Percentiles rank a stretch among this genome's conserved stretches.
These are phyloP conservation scores for Annulohypoxylon bovei DNA, from an alignment of 495 filamentous ascomycete genomes.

Conservation along the genomic window DNA sequence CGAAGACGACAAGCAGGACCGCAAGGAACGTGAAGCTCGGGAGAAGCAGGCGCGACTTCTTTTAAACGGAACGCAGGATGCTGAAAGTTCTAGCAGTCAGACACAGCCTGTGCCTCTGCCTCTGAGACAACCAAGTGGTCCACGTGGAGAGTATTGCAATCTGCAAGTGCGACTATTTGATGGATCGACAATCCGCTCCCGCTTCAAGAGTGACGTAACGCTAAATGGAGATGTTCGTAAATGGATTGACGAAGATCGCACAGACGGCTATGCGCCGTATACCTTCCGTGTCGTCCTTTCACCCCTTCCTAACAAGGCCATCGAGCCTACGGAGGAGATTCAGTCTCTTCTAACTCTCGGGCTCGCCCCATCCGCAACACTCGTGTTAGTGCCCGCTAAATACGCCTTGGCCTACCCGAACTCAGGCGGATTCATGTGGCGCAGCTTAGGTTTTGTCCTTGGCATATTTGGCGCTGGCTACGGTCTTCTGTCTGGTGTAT, in stretches of 20 bases:
- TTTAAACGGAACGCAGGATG: slow-evolving; percentile 6
- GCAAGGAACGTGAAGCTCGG: slow-evolving; percentile 61
- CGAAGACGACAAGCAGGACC: slow-evolving; percentile 73
- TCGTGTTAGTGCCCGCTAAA: slow-evolving; percentile 80
- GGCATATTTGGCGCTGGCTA: slow-evolving; percentile 66
- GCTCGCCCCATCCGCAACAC: slow-evolving; percentile 78
- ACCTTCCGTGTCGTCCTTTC: slow-evolving; percentile 86
- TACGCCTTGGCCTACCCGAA: slow-evolving; percentile 69
- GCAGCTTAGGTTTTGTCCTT: slow-evolving; percentile 54
- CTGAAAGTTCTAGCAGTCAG: neutral
- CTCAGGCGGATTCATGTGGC: slow-evolving; percentile 44
- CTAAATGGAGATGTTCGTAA: slow-evolving; percentile 74
- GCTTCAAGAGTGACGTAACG: slow-evolving; percentile 71
- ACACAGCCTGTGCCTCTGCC: slow-evolving; percentile 9
- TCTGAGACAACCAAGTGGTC: slow-evolving; percentile 9
- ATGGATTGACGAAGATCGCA: slow-evolving; percentile 72
- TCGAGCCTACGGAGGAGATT: slow-evolving; percentile 78
- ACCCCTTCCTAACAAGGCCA: slow-evolving; percentile 76
- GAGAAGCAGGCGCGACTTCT: slow-evolving; percentile 53
- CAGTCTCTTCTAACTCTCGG: slow-evolving; percentile 71
- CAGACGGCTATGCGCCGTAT: slow-evolving; percentile 65
- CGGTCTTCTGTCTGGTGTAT: slow-evolving; percentile 51
- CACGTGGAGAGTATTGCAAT: slow-evolving; percentile 58
- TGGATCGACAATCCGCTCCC: slow-evolving; percentile 77
- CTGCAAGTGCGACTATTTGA: slow-evolving; percentile 88